Conservation (phyloP, 169 alveolate species). For the Eimeria maxima region DNA sequence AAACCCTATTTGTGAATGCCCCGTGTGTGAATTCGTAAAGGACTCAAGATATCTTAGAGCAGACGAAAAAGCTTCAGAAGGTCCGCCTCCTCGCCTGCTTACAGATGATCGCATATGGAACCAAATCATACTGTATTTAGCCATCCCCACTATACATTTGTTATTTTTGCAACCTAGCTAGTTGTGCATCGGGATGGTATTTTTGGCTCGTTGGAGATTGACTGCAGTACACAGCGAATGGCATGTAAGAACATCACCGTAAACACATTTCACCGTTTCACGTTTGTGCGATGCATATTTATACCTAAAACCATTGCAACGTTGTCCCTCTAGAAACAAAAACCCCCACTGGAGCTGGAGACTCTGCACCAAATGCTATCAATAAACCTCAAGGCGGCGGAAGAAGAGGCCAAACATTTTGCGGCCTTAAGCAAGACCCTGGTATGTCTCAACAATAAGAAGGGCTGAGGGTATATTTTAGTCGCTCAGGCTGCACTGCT, state of each 20-base stretch:
- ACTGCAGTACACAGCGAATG: background rate
- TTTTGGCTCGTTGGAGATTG: background rate
- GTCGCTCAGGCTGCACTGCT: background rate
- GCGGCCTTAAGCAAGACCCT: conserved; percentile 34
- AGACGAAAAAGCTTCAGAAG: conserved; percentile 60
- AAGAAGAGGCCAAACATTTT: conserved; percentile 61
- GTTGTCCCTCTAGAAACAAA: conserved; percentile 29
- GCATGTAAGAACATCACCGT: background rate
- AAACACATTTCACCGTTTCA: background rate
- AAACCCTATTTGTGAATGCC: background rate
- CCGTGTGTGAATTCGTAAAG: conserved; percentile 4
- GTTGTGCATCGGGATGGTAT: background rate
- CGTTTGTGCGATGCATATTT: background rate
- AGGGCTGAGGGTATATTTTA: background rate
- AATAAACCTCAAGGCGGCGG: conserved; percentile 58
- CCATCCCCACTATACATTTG: too few species aligned
- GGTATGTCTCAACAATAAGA: background rate
- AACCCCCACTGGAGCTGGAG: conserved; percentile 66
- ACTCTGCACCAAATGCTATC: conserved; percentile 68
- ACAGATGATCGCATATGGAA: background rate
- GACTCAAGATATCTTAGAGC: conserved; percentile 56
- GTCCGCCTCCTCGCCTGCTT: conserved; percentile 24
- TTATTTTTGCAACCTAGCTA: background rate
- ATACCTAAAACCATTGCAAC: background rate
- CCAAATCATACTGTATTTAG: background rate